Conservation (phyloP, 1,139 yeast genomes). For the Barnettozyma hawaiiensis region DNA sequence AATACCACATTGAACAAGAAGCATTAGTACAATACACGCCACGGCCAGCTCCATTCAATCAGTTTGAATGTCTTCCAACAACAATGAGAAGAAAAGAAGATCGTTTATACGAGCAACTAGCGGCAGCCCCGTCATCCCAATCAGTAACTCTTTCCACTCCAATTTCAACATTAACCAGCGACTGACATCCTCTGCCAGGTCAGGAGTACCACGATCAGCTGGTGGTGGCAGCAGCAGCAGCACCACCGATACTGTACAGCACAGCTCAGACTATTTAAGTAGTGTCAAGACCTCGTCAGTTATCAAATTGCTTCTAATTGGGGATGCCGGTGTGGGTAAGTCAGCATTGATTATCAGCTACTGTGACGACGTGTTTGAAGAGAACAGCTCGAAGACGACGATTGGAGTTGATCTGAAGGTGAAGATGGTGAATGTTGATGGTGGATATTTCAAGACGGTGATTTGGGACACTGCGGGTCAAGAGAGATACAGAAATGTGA, state of each 20-base stretch:
- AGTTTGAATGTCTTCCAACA: conserved; percentile 6
- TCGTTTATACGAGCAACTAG: conserved; percentile 19
- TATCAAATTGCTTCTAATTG: conserved; percentile 33
- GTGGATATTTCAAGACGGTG: conserved; percentile 47
- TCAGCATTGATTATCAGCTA: conserved; percentile 38
- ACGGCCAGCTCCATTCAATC: no score
- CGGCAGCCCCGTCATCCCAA: conserved; percentile 26
- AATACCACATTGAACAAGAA: no score
- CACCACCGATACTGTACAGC: conserved; percentile 15
- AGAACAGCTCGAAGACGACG: conserved; percentile 34
- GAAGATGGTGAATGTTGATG: conserved; percentile 57
- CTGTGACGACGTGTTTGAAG: conserved; percentile 31
- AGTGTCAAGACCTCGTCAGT: conserved; percentile 24
- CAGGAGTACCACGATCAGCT: conserved; percentile 17
- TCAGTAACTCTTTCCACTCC: conserved; percentile 20
- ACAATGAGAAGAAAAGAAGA: conserved; percentile 22
- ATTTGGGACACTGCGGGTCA: conserved; percentile 63
- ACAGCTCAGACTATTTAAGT: conserved; percentile 14
- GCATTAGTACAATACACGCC: no score
- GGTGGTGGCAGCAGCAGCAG: no score
- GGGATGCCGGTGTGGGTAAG: conserved; percentile 40
- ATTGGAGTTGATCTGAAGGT: conserved; percentile 63
- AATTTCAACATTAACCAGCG: conserved; percentile 21
- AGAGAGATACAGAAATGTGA: conserved; percentile 51
- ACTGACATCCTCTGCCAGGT: conserved; percentile 9